Evolutionary conservation across 1,139 yeast species (phyloP), one percentile per base, ranked within the genome.

Genomic region (Geotrichum cucujoidarum): DNA sequence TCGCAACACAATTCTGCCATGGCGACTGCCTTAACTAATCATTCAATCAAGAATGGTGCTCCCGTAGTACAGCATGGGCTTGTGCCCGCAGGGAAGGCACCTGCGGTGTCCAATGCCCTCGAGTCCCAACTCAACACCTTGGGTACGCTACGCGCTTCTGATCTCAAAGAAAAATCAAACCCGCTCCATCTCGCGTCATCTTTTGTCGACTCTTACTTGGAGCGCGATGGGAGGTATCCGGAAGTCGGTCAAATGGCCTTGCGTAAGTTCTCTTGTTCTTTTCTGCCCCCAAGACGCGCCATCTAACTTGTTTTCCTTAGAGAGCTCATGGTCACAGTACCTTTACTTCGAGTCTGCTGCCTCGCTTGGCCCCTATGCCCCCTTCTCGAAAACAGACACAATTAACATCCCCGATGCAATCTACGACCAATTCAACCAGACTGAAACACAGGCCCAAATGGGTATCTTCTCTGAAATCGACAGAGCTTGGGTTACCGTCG

Each of bases 401-500:
- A 73, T 81, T 52, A 80, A 78, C 60, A 78, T 90, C 47, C 97
- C 97, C 0, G 96, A 89, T 63, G 80, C 78, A 54, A 81, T 89
- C 55, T 78, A 86, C 57, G 87, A 83, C 53, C 90, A 86, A 58
- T 80, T 83, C 61, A 81, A 78, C 57, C 60, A 80, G 45, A 77
- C 89, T 13, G 82, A 83, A 59, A 76, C 80, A 50, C 75, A 73
- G 41, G 80, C 90, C 29, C 82, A 82, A 53, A 82, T 87, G 79
- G 98, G 98, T 7, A 69, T 90, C 43, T 83, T 92, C 57, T 79
- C 92, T 0, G 90, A 84, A 51, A 77, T 92, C 36, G 80, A 81
- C 53, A 77, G 96, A 53, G 81, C 92, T 7, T 92, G 97, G 97
- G 77, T 90, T 41, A 80, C 87, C 2, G 80, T 83, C 35, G 97